These are phyloP conservation scores for Silene uniflora DNA, from an alignment of 148 eudicot species.

Conservation along the genomic window DNA sequence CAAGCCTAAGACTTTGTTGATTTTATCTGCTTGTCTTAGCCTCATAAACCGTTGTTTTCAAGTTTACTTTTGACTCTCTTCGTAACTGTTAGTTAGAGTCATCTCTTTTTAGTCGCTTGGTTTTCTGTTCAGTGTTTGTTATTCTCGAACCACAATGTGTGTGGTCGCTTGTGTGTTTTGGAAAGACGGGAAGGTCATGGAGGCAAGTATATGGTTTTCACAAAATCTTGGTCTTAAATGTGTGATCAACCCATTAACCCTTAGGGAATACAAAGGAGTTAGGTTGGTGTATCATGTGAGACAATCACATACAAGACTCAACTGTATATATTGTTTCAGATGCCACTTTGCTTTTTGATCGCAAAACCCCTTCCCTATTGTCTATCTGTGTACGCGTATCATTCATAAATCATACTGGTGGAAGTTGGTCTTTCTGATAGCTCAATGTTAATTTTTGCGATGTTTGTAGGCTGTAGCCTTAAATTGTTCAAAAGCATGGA, in stretches of 20 bases:
- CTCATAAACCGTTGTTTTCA: neutral
- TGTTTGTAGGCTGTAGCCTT: slow-evolving; percentile 1
- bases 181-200: neutral
- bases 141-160: neutral
- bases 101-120: neutral
- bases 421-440: no score
- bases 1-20: neutral
- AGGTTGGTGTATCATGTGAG: no score
- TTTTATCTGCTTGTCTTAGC: neutral
- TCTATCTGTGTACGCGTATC: no score
- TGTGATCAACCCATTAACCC: no score
- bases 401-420: no score
- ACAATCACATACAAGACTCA: no score
- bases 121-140: neutral
- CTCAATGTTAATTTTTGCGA: no score
- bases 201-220: neutral
- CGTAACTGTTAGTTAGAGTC: neutral
- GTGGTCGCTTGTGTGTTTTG: neutral
- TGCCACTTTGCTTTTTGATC: no score
- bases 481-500: neutral
- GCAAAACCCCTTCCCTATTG: no score
- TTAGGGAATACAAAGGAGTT: no score
- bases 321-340: no score
- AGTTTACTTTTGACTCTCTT: neutral
- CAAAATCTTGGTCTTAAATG: no score